Evolutionary conservation across 1,284 basidiomycete genomes (phyloP), one percentile per base, ranked within the genome.

Genomic region (Phellinidium pouzarii): DNA sequence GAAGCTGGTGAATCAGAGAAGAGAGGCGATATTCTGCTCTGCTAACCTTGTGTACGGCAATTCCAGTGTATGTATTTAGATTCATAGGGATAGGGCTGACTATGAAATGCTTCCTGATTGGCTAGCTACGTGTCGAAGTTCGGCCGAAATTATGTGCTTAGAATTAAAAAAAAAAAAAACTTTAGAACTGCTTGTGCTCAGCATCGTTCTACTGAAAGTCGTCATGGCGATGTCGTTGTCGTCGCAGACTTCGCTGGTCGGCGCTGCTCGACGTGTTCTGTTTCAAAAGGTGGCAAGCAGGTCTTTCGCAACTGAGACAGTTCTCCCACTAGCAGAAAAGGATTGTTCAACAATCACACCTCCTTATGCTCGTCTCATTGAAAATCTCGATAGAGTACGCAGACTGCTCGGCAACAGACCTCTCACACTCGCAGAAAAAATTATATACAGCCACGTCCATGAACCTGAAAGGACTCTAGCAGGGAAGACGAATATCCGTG

Each of bases 351-450:
- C 87, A 3, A 89, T 95, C 61, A 93, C 85, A 8, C 96, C 96
- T 25, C 94, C 94, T 19, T 99, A 99, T 71, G 62, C 78, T 6
- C 71, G 74, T 54, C 76, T 99, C 44, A 75, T 92, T 47, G 66
- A 80, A 60, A 94, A 88, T 46, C 81, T 98, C 53, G 74, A 79
- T 47, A 71, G 71, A 50, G 91, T 94, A 51, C 83, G 89, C 53
- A 67, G 76, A 48, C 71, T 90, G 48, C 75, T 98, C 61, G 76
- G 77, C 56, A 68, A 72, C 58, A 73, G 83, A 52, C 89, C 90
- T 17, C 73, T 99, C 55, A 94, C 94, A 1, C 77, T 99, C 14
- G 89, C 95, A 23, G 96, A 99, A 72, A 99, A 99, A 78, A 96
- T 99, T 47, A 77, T 99, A 43, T 99, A 97, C 70, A 87, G 92